Conservation (phyloP, 1,284 basidiomycete species). For the Ustilago nuda region DNA sequence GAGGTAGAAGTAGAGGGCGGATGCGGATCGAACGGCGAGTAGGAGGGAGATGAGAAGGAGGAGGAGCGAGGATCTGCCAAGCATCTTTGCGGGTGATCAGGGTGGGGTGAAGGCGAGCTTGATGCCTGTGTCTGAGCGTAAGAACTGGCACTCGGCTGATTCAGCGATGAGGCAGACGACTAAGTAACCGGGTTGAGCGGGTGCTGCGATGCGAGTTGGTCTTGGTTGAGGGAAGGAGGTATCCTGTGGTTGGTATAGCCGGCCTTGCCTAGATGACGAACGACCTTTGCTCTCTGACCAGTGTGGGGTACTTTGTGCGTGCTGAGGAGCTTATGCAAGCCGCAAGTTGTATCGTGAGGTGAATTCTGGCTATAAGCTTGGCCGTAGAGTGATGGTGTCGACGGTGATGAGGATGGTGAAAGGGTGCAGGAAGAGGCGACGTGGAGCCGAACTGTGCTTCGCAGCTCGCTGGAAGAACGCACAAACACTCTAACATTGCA, state of each 20-base stretch:
- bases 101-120: neutral
- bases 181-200: too few relatives aligned
- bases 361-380: neutral
- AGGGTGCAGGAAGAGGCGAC: constrained; percentile 12
- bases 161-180: too few relatives aligned
- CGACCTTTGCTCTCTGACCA: too few relatives aligned
- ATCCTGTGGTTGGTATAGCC: too few relatives aligned
- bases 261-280: too few relatives aligned
- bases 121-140: neutral
- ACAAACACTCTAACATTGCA: neutral
- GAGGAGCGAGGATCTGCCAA: constrained; percentile 14
- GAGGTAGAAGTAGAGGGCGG: constrained; percentile 71
- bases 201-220: too few relatives aligned
- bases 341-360: neutral
- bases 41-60: constrained; percentile 24
- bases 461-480: constrained; percentile 23
- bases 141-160: too few relatives aligned
- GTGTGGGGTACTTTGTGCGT: too few relatives aligned
- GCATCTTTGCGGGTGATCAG: constrained; percentile 11
- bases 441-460: constrained; percentile 44
- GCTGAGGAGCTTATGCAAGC: neutral
- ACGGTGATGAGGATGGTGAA: constrained; percentile 19
- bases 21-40: constrained; percentile 18
- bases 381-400: neutral
- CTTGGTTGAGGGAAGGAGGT: too few relatives aligned